These are phyloP conservation scores for Boletus subparvulus DNA, from an alignment of 768 basidiomycete genomes.

Conservation along the genomic window DNA sequence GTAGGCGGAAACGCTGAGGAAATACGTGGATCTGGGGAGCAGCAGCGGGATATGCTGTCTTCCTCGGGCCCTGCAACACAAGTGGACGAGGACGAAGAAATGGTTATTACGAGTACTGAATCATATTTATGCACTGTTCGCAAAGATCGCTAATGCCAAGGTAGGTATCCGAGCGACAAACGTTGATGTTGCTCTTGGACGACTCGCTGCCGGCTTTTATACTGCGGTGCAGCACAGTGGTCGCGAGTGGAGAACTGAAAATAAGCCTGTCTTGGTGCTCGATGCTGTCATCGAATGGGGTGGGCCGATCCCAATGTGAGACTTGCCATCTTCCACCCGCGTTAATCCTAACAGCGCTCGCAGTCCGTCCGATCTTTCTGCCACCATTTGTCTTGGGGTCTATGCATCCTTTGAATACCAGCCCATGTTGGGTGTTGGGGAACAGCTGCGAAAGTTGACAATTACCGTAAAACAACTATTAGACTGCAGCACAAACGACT, in stretches of 20 bases:
- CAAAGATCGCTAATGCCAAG: background rate
- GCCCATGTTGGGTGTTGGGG: constrained; percentile 5
- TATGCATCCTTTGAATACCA: constrained; percentile 3
- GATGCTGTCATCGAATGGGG: constrained; percentile 1
- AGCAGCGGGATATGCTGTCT: no score
- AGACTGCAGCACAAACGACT: background rate
- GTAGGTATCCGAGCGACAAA: constrained; percentile 4
- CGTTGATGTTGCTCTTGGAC: background rate
- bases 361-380: constrained; percentile 4
- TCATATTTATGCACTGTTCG: background rate
- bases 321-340: background rate
- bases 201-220: constrained; percentile 2
- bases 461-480: background rate
- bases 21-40: no score
- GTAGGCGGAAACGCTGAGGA: no score
- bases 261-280: background rate
- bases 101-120: no score
- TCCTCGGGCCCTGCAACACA: no score
- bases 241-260: background rate
- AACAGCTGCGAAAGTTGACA: background rate
- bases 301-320: constrained; percentile 3
- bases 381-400: background rate
- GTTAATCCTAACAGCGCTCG: background rate
- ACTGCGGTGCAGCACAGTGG: background rate
- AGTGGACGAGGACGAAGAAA: no score